Conservation (phyloP, 805 yeast genomes). For the Candida hungchunana region DNA sequence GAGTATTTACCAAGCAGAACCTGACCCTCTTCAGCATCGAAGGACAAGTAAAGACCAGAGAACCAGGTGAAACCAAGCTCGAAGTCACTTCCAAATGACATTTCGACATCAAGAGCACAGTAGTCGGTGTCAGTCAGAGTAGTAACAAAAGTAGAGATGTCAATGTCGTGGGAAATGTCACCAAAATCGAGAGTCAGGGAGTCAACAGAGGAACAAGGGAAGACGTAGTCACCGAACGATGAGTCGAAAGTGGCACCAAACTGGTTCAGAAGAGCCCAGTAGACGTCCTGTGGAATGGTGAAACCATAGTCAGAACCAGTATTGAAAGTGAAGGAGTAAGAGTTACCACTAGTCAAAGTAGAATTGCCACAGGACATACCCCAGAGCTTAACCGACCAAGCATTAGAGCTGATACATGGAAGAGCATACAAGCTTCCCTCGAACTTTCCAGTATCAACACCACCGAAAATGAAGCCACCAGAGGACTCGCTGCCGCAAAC, state of each 20-base stretch:
- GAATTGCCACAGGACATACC: slow-evolving; percentile 17
- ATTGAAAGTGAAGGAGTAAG: slow-evolving; percentile 14
- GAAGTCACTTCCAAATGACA: slow-evolving; percentile 7
- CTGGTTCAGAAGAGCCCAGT: slow-evolving; percentile 10
- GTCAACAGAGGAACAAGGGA: slow-evolving; percentile 12
- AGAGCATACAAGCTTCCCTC: slow-evolving; percentile 32
- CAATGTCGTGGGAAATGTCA: slow-evolving; percentile 11
- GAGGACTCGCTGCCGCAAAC: slow-evolving; percentile 14
- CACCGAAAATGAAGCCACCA: slow-evolving; percentile 40
- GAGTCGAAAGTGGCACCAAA: slow-evolving; percentile 15
- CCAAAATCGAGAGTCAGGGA: slow-evolving; percentile 17
- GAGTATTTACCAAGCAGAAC: slow-evolving; percentile 14
- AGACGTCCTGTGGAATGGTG: slow-evolving; percentile 16
- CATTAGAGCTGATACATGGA: slow-evolving; percentile 6
- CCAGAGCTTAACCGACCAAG: slow-evolving; percentile 25
- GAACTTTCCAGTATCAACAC: slow-evolving; percentile 45
- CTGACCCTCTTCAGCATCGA: slow-evolving; percentile 15
- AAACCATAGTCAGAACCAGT: slow-evolving; percentile 18
- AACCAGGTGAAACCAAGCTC: slow-evolving; percentile 19
- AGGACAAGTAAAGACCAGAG: slow-evolving; percentile 14
- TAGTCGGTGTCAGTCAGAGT: slow-evolving; percentile 11
- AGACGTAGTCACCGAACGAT: slow-evolving; percentile 10
- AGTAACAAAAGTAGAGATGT: slow-evolving; percentile 11
- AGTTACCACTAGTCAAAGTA: slow-evolving; percentile 11
- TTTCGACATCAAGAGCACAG: slow-evolving; percentile 15